Evolutionary conservation across 2,329 filamentous ascomycete genomes (phyloP), one percentile per base, ranked within the genome.

Genomic region (Chalaropsis ovoidea): DNA sequence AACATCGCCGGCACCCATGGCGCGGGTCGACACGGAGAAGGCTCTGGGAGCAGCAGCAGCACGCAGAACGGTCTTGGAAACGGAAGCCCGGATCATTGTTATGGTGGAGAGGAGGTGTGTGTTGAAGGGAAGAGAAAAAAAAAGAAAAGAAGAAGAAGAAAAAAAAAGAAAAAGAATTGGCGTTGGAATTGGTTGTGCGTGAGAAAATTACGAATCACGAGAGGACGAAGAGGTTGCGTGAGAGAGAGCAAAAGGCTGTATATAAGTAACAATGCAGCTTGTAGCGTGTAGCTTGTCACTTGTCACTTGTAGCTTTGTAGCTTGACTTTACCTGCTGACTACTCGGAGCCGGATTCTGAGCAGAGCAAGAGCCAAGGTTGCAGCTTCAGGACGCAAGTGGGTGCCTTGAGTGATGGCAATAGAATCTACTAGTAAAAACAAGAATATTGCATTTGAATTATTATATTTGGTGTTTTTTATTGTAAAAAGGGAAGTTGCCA

Each of bases 1-100:
- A 69, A 84, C 86, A 74, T 90, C 88, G 69, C 88, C 89, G 71
- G 82, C 86, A 68, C 75, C 77, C 84, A 90, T 88, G 73, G 76
- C 81, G 73, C 82, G 80, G 70, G 80, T 75, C 67, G 85, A 82
- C 69, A 81, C 83, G 68, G 85, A 81, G 78, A 90, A 87, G 71
- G 84, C 47, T 73, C 73, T 75, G 69, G 77, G 72, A 69, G 78
- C 71, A 69, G 77, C 72, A 71, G 79, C 72, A 71, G 80, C 72
- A 72, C 80, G 74, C 70, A 79, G 73, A 69, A 79, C 79, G 71
- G 79, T 76, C 76, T 83, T 82, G 75, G 78, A 74, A 72, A 86
- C 75, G 70, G 81, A 76, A 74, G 86, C 84, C 74, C 87, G 86
- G 73, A 89, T 81, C 88, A 92, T 91, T 66, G 66, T 75, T 52